These are phyloP conservation scores for Hyphopichia fennica DNA, from an alignment of 1,139 yeast species.

Conservation along the genomic window DNA sequence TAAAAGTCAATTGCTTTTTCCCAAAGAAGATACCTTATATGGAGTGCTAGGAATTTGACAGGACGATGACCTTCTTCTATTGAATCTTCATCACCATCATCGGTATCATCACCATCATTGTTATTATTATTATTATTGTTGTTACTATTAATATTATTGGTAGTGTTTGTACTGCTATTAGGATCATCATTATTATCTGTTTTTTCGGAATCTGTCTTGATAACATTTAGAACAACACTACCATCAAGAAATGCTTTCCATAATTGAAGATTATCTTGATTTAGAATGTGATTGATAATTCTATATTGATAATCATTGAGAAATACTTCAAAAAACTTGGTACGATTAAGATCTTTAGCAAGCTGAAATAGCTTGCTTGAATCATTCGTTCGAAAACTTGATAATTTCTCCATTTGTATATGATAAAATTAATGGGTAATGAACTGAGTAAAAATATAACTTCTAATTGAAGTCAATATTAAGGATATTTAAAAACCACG, in stretches of 20 bases:
- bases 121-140: conserved; percentile 7
- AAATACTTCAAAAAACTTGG: conserved; percentile 51
- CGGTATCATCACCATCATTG: conserved; percentile 7
- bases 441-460: no score
- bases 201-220: conserved; percentile 5
- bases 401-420: conserved; percentile 38
- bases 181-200: conserved; percentile 7
- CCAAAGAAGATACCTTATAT: conserved; percentile 68
- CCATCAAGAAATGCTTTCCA: conserved; percentile 61
- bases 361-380: conserved; percentile 41
- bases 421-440: no score
- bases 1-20: conserved; percentile 68
- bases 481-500: no score
- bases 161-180: no score
- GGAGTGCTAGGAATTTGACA: conserved; percentile 57
- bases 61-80: conserved; percentile 52
- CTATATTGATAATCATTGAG: conserved; percentile 63
- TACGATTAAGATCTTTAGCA: conserved; percentile 47
- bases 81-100: conserved; percentile 12
- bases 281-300: conserved; percentile 46
- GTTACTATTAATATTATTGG: no score
- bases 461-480: no score
- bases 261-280: conserved; percentile 29
- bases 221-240: conserved; percentile 40
- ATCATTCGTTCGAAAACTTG: conserved; percentile 45